These are phyloP conservation scores for Fonsecaea erecta DNA, from an alignment of 2,329 filamentous ascomycete genomes.

Conservation along the genomic window DNA sequence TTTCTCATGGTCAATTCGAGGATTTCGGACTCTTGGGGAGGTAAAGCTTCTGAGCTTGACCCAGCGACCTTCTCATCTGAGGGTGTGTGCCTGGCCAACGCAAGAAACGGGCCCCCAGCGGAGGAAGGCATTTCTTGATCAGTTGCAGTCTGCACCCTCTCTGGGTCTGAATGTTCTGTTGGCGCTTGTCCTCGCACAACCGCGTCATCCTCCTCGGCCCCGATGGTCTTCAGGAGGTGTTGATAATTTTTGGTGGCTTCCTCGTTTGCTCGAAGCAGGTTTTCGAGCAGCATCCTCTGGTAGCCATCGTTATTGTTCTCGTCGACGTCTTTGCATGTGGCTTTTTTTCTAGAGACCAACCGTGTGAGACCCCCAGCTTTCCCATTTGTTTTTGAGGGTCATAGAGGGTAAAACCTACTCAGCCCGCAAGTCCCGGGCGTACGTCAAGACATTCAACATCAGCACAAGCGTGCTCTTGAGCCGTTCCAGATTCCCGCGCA, in stretches of 20 bases:
- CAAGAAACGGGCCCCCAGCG: neutral
- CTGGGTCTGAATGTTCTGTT: neutral
- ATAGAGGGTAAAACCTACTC: slow-evolving; percentile 13
- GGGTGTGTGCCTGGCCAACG: neutral
- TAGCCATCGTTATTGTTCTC: slow-evolving; percentile 8
- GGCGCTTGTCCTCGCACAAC: neutral
- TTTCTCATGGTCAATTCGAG: neutral
- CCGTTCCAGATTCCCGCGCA: slow-evolving; percentile 42
- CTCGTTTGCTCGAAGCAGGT: slow-evolving; percentile 20
- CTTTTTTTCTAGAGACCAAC: neutral
- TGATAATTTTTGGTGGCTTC: slow-evolving; percentile 19
- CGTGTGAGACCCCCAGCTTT: neutral
- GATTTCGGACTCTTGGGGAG: neutral
- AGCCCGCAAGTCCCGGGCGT: slow-evolving; percentile 37
- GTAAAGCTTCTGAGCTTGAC: neutral
- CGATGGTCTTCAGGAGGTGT: slow-evolving; percentile 6
- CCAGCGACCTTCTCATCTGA: neutral
- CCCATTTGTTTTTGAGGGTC: neutral
- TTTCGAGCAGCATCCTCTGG: slow-evolving; percentile 16
- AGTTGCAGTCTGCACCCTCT: no score
- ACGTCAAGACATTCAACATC: slow-evolving; percentile 42
- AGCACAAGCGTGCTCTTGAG: slow-evolving; percentile 41
- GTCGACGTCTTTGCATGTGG: neutral
- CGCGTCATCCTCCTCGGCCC: neutral
- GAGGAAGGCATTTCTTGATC: neutral